These are phyloP conservation scores for Lactifluus echinatus DNA, from an alignment of 768 basidiomycete genomes.

Conservation along the genomic window DNA sequence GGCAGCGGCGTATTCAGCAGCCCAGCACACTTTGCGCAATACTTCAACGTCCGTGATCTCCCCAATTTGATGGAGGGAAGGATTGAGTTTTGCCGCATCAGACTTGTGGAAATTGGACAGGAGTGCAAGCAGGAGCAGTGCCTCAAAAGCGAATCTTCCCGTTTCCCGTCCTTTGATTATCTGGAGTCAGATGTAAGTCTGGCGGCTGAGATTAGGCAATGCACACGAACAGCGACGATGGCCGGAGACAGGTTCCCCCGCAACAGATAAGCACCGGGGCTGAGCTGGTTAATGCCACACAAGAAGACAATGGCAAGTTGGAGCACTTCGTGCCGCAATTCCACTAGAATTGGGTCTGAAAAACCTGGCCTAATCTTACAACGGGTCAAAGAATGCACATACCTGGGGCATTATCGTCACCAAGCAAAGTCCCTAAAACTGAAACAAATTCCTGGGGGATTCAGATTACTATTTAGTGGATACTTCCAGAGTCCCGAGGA, in stretches of 20 bases:
- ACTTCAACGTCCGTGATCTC: conserved; percentile 40
- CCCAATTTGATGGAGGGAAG: conserved; percentile 47
- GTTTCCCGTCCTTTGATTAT: conserved; percentile 48
- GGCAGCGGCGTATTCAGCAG: conserved; percentile 43
- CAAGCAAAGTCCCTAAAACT: conserved; percentile 39
- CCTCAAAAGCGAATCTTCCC: conserved; percentile 50
- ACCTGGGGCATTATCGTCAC: conserved; percentile 40
- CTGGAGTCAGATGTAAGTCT: conserved; percentile 27
- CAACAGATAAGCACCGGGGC: conserved; percentile 65
- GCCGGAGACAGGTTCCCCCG: conserved; percentile 52
- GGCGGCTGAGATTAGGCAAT: not conserved
- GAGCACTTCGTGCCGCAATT: conserved; percentile 43
- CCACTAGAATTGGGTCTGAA: conserved; percentile 31
- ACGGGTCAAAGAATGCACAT: conserved; percentile 9
- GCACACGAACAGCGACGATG: conserved; percentile 36
- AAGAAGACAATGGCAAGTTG: conserved; percentile 51
- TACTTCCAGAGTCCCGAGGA: not conserved
- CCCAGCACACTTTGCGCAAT: conserved; percentile 52
- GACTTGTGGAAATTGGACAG: conserved; percentile 68
- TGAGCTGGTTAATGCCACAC: conserved; percentile 52
- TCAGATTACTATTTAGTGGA: not conserved
- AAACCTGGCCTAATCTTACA: not conserved
- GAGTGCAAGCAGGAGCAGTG: conserved; percentile 48
- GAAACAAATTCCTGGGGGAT: conserved; percentile 39
- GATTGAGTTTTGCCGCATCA: conserved; percentile 60